Percentiles rank a stretch among this genome's conserved stretches.
Evolutionary conservation across 495 filamentous ascomycete genomes (phyloP).

Genomic region (Lineolata rhizophorae): DNA sequence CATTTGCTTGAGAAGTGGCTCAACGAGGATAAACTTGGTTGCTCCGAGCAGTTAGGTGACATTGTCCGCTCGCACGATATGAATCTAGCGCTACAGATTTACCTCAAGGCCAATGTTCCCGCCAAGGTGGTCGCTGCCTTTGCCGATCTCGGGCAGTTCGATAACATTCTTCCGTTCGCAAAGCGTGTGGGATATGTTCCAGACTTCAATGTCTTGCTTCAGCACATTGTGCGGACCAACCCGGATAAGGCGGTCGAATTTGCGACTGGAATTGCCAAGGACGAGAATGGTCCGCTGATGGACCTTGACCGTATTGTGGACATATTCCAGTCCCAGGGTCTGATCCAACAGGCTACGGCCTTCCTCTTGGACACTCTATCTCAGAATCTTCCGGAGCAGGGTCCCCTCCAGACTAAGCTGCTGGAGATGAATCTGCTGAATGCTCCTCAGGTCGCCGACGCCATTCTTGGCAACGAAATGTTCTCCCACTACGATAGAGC

Average conservation of each 20-base stretch:
- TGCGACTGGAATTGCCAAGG: conserved; percentile 65
- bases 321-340: conserved; percentile 90
- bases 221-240: conserved; percentile 80
- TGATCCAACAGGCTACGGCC: conserved; percentile 92
- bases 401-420: conserved; percentile 74
- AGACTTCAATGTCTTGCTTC: conserved; percentile 74
- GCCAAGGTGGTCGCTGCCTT: conserved; percentile 87
- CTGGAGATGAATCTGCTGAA: conserved; percentile 96
- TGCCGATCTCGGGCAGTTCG: conserved; percentile 89
- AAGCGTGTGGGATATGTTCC: conserved; percentile 66
- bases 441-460: conserved; percentile 91
- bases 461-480: conserved; percentile 92
- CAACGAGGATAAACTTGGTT: conserved; percentile 81
- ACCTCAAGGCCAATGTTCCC: conserved; percentile 65
- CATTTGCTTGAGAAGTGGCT: conserved; percentile 96
- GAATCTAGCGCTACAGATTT: conserved; percentile 64
- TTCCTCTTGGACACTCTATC: conserved; percentile 90
- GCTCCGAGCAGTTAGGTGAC: conserved; percentile 89
- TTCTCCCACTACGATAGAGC: conserved; percentile 88
- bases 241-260: conserved; percentile 93
- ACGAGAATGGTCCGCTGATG: conserved; percentile 64
- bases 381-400: conserved; percentile 86
- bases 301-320: conserved; percentile 91
- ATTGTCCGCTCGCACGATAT: conserved; percentile 77
- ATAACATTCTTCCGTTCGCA: conserved; percentile 82